Percentiles rank a stretch among this genome's conserved stretches.
Evolutionary conservation across 75 land plant species (phyloP).

Genomic region (Ceratopteris richardii): DNA sequence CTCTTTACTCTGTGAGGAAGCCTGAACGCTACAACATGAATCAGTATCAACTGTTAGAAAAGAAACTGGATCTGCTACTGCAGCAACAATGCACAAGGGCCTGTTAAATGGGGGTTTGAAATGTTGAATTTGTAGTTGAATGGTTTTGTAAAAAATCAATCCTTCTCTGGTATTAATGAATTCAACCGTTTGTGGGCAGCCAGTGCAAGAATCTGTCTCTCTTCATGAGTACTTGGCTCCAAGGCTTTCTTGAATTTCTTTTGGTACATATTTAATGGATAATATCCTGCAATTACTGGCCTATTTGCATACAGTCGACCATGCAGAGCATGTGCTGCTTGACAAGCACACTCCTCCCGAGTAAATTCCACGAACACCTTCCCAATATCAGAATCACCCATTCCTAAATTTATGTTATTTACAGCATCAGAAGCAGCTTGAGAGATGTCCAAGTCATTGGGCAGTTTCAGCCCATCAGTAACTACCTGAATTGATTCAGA

Average conservation of each 20-base stretch:
- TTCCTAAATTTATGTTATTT: neutral
- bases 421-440: neutral
- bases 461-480: neutral
- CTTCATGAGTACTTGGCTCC: conserved; percentile 12
- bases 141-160: too few relatives aligned
- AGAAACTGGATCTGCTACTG: too few relatives aligned
- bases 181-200: conserved; percentile 20
- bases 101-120: too few relatives aligned
- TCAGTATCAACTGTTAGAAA: too few relatives aligned
- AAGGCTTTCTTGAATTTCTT: conserved; percentile 42
- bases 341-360: conserved; percentile 56
- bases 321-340: conserved; percentile 79
- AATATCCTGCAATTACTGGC: conserved; percentile 40
- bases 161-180: conserved; percentile 9
- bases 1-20: too few relatives aligned
- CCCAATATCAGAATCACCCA: conserved; percentile 20
- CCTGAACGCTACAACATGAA: too few relatives aligned
- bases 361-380: conserved; percentile 65
- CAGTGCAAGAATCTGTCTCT: conserved; percentile 23
- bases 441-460: neutral
- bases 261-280: conserved; percentile 38
- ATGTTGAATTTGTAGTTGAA: too few relatives aligned
- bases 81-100: too few relatives aligned
- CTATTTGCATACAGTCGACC: conserved; percentile 62
- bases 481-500: too few relatives aligned